Conservation (phyloP, 192 early-diverging fungal species). For the Coemansia sp. region DNA sequence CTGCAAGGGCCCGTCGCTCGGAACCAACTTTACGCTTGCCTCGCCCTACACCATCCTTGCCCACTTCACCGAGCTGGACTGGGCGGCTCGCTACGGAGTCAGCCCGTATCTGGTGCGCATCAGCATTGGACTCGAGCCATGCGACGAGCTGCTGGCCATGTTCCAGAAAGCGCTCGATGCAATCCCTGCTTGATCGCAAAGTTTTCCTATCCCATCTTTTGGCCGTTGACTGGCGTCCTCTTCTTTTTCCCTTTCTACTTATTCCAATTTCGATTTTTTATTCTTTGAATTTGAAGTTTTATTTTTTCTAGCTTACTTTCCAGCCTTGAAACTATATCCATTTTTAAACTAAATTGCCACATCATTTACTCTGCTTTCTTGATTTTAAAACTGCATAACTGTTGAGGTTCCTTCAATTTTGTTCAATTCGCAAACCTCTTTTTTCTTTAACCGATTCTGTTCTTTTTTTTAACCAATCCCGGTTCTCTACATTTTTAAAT, state of each 20-base stretch:
- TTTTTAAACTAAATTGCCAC: slow-evolving; percentile 1
- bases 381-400: background rate
- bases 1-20: slow-evolving; percentile 93
- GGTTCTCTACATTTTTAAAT: background rate
- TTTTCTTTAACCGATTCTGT: background rate
- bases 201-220: background rate
- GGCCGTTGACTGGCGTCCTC: background rate
- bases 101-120: slow-evolving; percentile 74
- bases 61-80: slow-evolving; percentile 92
- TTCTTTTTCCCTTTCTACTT: background rate
- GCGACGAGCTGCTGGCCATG: slow-evolving; percentile 65
- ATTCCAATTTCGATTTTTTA: background rate
- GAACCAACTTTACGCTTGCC: slow-evolving; percentile 95
- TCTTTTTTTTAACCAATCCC: background rate
- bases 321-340: background rate
- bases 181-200: slow-evolving; percentile 13
- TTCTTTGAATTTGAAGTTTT: background rate
- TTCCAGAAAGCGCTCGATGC: slow-evolving; percentile 77
- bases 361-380: background rate
- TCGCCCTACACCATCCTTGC: slow-evolving; percentile 96
- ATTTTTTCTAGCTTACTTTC: slow-evolving; percentile 1
- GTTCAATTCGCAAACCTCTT: background rate
- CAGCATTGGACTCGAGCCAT: slow-evolving; percentile 86
- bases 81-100: slow-evolving; percentile 86
- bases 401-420: background rate